Conservation (phyloP, 306 rosid species). For the Geum urbanum region DNA sequence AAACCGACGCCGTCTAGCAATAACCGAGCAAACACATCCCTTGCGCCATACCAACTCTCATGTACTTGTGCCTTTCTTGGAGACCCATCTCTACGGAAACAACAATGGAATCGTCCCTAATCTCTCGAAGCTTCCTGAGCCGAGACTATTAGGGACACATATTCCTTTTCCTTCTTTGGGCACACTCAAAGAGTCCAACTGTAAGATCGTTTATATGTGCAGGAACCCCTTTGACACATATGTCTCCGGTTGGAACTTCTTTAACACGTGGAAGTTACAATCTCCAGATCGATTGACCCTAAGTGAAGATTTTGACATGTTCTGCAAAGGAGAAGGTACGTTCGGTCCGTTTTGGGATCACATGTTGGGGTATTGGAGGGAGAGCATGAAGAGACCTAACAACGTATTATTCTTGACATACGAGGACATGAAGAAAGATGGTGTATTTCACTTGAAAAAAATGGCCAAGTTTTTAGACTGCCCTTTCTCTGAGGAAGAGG, state of each 20-base stretch:
- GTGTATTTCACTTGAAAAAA: conserved; percentile 24
- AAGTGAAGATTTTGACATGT: conserved; percentile 48
- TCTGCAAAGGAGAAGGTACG: conserved; percentile 36
- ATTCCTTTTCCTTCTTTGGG: conserved; percentile 40
- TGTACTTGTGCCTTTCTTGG: conserved; percentile 50
- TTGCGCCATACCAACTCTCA: conserved; percentile 48
- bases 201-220: conserved; percentile 40
- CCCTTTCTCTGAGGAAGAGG: conserved; percentile 44
- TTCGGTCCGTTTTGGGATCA: conserved; percentile 53
- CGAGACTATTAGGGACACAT: conserved; percentile 55
- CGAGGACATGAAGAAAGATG: conserved; percentile 44
- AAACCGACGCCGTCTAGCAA: conserved; percentile 22
- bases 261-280: conserved; percentile 15
- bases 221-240: conserved; percentile 56
- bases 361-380: conserved; percentile 52
- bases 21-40: conserved; percentile 35
- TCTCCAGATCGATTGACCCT: conserved; percentile 11
- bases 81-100: conserved; percentile 33
- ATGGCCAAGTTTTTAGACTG: conserved; percentile 38
- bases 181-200: conserved; percentile 29
- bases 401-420: conserved; percentile 51
- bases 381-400: conserved; percentile 39
- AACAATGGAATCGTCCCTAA: conserved; percentile 32
- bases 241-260: conserved; percentile 39
- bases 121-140: conserved; percentile 29